A percentile compares a stretch with the other conserved stretches of the same genome.
phyloP scores from a whole-genome alignment of 768 basidiomycete genomes.

The Pulveroboletus sp. region DNA sequence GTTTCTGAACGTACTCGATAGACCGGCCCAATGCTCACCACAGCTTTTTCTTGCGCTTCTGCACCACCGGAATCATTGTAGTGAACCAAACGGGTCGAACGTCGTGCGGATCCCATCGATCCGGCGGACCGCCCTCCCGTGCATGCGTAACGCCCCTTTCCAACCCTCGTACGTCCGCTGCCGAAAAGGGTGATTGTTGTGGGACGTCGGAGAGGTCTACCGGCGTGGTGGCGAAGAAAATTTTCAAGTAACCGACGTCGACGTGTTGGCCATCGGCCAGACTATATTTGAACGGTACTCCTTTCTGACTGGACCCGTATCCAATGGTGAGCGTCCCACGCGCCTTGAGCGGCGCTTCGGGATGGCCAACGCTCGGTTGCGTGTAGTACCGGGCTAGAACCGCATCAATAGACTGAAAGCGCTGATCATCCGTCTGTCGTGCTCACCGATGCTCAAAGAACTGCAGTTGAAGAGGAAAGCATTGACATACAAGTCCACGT shows the following conservation, averaged over 20 bases:
- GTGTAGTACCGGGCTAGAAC: background rate
- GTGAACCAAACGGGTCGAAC: background rate
- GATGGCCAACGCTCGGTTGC: no score
- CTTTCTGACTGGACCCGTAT: background rate
- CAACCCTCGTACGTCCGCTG: no score
- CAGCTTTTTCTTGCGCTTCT: no score
- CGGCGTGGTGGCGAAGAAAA: background rate
- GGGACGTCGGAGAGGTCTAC: background rate
- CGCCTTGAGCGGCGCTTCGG: no score
- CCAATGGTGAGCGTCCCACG: background rate
- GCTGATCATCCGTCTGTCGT: background rate
- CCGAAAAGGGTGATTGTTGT: no score
- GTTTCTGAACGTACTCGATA: no score
- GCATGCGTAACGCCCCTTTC: no score
- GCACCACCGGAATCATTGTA: background rate
- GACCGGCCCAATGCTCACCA: no score
- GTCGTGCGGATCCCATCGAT: background rate
- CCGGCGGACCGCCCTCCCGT: no score
- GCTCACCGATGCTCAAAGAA: background rate
- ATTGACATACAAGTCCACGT: background rate
- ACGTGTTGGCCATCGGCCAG: background rate
- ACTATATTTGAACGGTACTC: slow-evolving; percentile 4
- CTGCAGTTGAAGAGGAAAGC: background rate
- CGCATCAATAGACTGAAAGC: background rate
- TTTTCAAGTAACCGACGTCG: background rate